These are phyloP conservation scores for Stachybotrys chartarum DNA, from an alignment of 2,329 filamentous ascomycete species.

Conservation along the genomic window DNA sequence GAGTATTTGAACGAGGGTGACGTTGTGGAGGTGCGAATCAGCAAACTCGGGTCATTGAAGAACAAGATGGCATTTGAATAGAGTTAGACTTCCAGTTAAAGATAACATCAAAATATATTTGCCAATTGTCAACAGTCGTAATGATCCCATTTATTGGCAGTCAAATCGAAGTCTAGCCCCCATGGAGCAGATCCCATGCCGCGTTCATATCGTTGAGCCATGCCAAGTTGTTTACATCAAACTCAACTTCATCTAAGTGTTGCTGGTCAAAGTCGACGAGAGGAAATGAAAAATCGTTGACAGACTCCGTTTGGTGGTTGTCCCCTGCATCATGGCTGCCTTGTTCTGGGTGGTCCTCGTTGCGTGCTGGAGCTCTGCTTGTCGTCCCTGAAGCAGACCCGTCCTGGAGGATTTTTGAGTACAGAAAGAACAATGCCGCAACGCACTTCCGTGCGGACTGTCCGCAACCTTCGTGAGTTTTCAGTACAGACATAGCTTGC, in stretches of 20 bases:
- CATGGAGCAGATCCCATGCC: slow-evolving; percentile 21
- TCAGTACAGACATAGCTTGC: slow-evolving; percentile 22
- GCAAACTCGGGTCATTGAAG: slow-evolving; percentile 20
- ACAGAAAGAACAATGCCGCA: slow-evolving; percentile 24
- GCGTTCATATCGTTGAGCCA: slow-evolving; percentile 26
- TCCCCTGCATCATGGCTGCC: not conserved
- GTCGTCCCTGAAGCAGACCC: not conserved
- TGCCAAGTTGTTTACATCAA: slow-evolving; percentile 23
- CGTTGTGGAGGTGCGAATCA: slow-evolving; percentile 34
- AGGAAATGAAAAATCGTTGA: slow-evolving; percentile 13
- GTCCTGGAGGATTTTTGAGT: slow-evolving; percentile 21
- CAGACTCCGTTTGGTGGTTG: slow-evolving; percentile 9
- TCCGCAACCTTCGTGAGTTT: slow-evolving; percentile 24
- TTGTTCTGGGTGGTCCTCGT: not conserved
- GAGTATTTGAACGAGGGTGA: slow-evolving; percentile 34
- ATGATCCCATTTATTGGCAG: too few species aligned
- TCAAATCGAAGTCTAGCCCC: too few species aligned
- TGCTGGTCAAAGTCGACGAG: slow-evolving; percentile 12
- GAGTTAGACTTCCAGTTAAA: not conserved
- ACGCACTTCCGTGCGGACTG: slow-evolving; percentile 24
- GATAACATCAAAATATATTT: slow-evolving; percentile 1
- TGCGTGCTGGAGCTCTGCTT: not conserved
- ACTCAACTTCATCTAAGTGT: slow-evolving; percentile 17
- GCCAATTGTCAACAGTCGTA: not conserved
- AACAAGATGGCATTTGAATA: slow-evolving; percentile 31